phyloP scores from a whole-genome alignment of 768 basidiomycete species.

The Leccinum incarnatum region DNA sequence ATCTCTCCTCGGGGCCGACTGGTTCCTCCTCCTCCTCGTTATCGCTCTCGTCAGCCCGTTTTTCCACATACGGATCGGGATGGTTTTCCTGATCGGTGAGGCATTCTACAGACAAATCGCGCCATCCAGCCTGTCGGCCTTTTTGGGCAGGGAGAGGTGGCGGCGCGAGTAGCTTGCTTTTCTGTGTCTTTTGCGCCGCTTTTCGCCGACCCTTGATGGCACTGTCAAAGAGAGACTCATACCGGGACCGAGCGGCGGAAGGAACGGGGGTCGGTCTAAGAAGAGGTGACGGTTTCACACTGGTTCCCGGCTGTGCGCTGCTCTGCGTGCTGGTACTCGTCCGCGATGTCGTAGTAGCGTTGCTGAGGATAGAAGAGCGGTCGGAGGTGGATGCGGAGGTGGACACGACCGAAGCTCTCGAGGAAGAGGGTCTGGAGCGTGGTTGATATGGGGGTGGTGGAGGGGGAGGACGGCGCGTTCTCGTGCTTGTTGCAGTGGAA shows the following conservation, averaged over 20 bases:
- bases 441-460: conserved; percentile 36
- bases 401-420: conserved; percentile 37
- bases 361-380: conserved; percentile 60
- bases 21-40: conserved; percentile 15
- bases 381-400: conserved; percentile 51
- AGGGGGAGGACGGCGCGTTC: conserved; percentile 38
- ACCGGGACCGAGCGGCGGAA: conserved; percentile 57
- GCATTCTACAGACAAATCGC: conserved; percentile 67
- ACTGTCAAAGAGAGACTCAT: conserved; percentile 63
- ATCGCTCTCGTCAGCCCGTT: conserved; percentile 13
- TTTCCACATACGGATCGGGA: conserved; percentile 9
- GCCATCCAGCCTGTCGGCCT: conserved; percentile 64
- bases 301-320: conserved; percentile 21
- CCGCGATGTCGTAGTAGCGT: conserved; percentile 36
- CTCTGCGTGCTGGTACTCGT: conserved; percentile 38
- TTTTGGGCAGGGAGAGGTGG: conserved; percentile 41
- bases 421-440: conserved; percentile 32
- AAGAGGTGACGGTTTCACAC: conserved; percentile 32
- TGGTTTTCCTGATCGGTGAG: conserved; percentile 46
- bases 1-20: conserved; percentile 43
- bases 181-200: conserved; percentile 32
- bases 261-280: conserved; percentile 67
- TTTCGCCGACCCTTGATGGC: conserved; percentile 52
- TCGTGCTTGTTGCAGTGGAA: conserved; percentile 35
- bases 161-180: conserved; percentile 30